A percentile compares a stretch with the other conserved stretches of the same genome.
Evolutionary conservation across 1,284 basidiomycete species (phyloP).

Genomic region (Athelia psychrophila): DNA sequence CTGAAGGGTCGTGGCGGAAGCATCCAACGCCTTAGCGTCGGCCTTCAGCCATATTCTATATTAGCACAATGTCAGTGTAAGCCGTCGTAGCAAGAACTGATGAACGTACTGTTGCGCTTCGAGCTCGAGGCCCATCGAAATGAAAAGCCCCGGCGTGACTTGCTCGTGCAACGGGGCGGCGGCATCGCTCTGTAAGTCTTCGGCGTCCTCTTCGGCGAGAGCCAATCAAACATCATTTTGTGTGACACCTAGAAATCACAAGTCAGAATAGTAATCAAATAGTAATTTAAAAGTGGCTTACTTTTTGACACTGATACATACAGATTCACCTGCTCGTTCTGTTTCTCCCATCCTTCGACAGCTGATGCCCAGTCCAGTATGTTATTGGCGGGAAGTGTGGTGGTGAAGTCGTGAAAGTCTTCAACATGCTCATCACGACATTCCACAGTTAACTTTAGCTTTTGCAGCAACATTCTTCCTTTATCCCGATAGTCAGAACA

Average conservation of each 20-base stretch:
- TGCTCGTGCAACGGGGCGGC: constrained; percentile 3
- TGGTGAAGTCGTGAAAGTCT: no score
- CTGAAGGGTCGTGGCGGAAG: constrained; percentile 8
- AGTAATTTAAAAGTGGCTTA: constrained; percentile 11
- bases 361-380: no score
- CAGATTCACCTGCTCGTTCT: no score
- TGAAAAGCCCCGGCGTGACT: constrained; percentile 8
- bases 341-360: no score
- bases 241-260: not conserved
- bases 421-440: no score
- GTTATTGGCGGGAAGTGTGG: no score
- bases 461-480: no score
- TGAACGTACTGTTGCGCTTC: constrained; percentile 15
- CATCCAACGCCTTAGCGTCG: constrained; percentile 6
- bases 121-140: constrained; percentile 16
- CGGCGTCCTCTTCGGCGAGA: not conserved
- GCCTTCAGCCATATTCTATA: not conserved
- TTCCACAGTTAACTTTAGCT: no score
- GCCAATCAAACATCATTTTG: not conserved
- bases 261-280: not conserved
- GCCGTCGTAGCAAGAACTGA: not conserved
- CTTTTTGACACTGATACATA: no score
- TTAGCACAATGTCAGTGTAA: not conserved
- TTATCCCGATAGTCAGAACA: no score
- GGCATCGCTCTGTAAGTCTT: not conserved